Percentiles rank a stretch among this genome's conserved stretches.
Conservation (phyloP, 805 yeast genomes). For the Candida qinlingensis region DNA sequence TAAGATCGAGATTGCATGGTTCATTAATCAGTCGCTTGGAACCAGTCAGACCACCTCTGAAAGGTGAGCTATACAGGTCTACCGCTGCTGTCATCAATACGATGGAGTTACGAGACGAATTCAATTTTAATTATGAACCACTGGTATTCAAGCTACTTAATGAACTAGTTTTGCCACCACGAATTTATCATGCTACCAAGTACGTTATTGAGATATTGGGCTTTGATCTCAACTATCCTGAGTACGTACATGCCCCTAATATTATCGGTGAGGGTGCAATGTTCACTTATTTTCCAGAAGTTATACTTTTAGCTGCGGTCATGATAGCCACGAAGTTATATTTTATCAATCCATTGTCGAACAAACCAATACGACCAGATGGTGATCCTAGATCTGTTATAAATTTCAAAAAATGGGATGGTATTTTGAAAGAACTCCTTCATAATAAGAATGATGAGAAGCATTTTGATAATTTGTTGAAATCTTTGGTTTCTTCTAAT, state of each 20-base stretch:
- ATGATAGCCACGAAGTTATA: constrained; percentile 20
- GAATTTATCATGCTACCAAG: constrained; percentile 35
- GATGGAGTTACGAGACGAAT: not conserved
- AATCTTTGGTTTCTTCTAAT: constrained; percentile 12
- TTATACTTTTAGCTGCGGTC: constrained; percentile 10
- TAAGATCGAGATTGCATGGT: constrained; percentile 35
- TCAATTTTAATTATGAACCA: constrained; percentile 30
- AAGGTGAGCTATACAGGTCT: constrained; percentile 31
- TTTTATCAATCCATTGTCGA: constrained; percentile 12
- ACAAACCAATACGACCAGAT: not conserved
- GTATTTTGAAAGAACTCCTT: constrained; percentile 17
- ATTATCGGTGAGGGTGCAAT: not conserved
- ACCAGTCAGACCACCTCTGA: constrained; percentile 34
- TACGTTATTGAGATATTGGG: constrained; percentile 23
- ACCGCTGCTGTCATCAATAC: constrained; percentile 17
- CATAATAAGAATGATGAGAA: constrained; percentile 4
- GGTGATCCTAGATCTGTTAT: not conserved
- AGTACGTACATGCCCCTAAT: not conserved
- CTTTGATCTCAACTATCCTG: constrained; percentile 1
- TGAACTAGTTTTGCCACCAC: constrained; percentile 45
- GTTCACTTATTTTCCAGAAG: constrained; percentile 36
- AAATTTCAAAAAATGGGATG: constrained; percentile 16
- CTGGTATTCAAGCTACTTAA: constrained; percentile 36
- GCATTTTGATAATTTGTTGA: constrained; percentile 9
- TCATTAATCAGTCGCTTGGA: constrained; percentile 33